Evolutionary conservation across 2,329 filamentous ascomycete genomes (phyloP).

Genomic region (Dactylellina leptospora): DNA sequence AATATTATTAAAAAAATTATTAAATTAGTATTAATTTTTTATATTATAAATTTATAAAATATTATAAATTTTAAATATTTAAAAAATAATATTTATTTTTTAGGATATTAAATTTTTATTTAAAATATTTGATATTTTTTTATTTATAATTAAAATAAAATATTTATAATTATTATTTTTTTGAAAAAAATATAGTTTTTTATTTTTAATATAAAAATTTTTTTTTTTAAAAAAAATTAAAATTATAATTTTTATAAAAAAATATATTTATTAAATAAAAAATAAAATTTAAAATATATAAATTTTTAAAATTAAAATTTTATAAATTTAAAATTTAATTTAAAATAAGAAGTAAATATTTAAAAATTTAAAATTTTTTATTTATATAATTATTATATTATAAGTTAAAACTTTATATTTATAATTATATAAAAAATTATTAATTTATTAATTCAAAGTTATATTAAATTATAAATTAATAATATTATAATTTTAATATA

Average conservation of each 20-base stretch:
- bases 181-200: no score
- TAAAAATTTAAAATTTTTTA: neutral
- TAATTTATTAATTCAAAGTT: neutral
- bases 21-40: neutral
- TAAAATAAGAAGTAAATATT: no score
- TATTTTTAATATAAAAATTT: no score
- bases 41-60: neutral
- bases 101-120: no score
- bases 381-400: neutral
- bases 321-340: neutral
- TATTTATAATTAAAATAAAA: no score
- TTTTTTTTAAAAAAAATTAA: neutral
- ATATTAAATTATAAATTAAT: neutral
- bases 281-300: neutral
- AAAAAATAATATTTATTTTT: neutral
- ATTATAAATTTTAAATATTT: neutral
- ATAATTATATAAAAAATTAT: no score
- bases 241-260: neutral
- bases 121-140: no score
- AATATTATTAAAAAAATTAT: neutral
- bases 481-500: neutral
- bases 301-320: neutral
- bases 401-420: neutral
- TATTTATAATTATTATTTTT: no score
- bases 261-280: neutral